Base-by-base conservation (phyloP, 225 moss, liverwort and hornwort species). In the Polytrichum commune region DNA sequence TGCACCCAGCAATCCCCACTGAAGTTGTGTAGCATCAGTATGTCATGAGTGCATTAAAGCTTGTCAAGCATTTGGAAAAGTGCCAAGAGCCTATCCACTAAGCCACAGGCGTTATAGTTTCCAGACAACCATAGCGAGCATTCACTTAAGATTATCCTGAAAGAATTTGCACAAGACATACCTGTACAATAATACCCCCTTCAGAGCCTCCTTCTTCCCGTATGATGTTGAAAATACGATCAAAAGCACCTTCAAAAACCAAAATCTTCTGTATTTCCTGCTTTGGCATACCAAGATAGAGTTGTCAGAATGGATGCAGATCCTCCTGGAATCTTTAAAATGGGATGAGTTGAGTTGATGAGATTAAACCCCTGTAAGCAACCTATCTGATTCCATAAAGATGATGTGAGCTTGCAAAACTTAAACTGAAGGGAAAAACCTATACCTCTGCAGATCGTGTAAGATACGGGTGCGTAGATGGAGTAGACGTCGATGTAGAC, bases 241-340 rank as follows among this genome's bases (percentile, higher is more conserved):
- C 98, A 72, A 95, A 98, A 33, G 98, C 98, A 84, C 98, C 95
- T 76, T 98, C 95, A 90, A 98, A 98, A 8, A 95, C 98, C 58
- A 98, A 95, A 76, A 98, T 98, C 81, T 98, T 98, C 76, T 98
- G 98, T 64, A 98, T 98, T 83, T 98, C 98, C 98, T 98, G 80
- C 27, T 55, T 70, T 72, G 62, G 80, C 57, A 67, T 79, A 74
- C 29, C 32, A 25, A 76, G 60, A 66, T 55, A 63, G 32, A 25
- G 2, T 46, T 46, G 46, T 46, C 46, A 46, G 46, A 46, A 46
- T 13, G 7, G 16, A 46, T 46, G 46, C 46, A 46, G 46, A 46
- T 46, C 13, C 46, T 46, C 46, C 46, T 13, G 13, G 46, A 46
- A 1, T 46, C 46, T 46, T 13, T 46, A 46, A 46, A 46, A 46